Percentiles rank a stretch among this genome's conserved stretches.
These are phyloP conservation scores for Hepatocystis sp. DNA, from an alignment of 169 alveolate genomes.

Conservation along the genomic window DNA sequence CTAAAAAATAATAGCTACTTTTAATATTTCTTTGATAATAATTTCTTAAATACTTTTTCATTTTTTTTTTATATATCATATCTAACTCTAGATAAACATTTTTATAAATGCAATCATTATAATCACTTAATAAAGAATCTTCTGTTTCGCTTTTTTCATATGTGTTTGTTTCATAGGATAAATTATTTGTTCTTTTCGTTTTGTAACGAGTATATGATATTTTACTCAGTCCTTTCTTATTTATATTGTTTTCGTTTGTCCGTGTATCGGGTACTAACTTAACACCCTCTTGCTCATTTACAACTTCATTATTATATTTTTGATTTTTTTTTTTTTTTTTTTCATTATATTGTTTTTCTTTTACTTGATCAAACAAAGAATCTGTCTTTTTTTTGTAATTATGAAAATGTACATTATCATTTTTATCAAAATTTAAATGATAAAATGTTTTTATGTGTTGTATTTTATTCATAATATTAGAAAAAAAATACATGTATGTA, in stretches of 20 bases:
- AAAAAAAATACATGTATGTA: conserved; percentile 15
- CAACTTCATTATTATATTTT: no score
- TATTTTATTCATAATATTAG: conserved; percentile 15
- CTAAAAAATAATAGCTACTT: conserved; percentile 19
- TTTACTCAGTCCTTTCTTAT: no score
- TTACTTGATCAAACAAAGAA: neutral
- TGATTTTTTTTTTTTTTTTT: no score
- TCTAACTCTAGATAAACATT: conserved; percentile 35
- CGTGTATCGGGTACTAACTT: no score
- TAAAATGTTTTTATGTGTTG: conserved; percentile 39
- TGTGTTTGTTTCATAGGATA: no score
- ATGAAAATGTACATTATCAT: conserved; percentile 30
- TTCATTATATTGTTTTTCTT: no score
- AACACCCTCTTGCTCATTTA: no score
- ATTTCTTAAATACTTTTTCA: conserved; percentile 7
- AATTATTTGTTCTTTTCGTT: no score
- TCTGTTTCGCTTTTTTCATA: no score
- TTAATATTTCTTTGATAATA: conserved; percentile 22
- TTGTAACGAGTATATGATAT: no score
- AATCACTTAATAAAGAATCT: no score
- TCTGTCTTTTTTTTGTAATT: conserved; percentile 24
- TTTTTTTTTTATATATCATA: conserved; percentile 14
- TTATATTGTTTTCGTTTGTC: no score
- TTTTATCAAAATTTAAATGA: conserved; percentile 27
- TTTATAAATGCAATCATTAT: conserved; percentile 32